Evolutionary conservation across 768 basidiomycete species (phyloP).

Genomic region (Trametopsis cervina): DNA sequence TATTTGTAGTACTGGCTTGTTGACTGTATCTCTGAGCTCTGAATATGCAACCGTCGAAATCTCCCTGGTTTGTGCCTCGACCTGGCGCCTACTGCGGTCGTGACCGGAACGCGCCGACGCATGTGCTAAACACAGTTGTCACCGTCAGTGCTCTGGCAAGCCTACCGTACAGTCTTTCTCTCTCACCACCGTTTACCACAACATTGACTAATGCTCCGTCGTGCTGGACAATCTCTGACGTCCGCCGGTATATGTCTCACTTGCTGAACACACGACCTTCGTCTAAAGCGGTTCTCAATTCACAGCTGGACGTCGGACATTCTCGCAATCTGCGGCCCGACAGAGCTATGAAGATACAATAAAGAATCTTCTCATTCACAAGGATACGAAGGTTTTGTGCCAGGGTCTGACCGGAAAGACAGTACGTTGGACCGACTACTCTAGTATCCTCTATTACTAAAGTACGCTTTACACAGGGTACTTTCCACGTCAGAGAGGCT

Average conservation of each 20-base stretch:
- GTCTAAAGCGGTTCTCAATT: neutral
- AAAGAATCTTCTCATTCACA: constrained; percentile 85
- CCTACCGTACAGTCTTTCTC: constrained; percentile 4
- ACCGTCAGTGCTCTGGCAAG: neutral
- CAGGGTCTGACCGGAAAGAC: constrained; percentile 97
- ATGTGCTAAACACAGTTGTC: neutral
- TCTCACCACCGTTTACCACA: constrained; percentile 2
- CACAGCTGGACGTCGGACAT: constrained; percentile 66
- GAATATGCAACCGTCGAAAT: neutral
- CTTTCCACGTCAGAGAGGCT: constrained; percentile 94
- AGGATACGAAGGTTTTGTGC: constrained; percentile 89
- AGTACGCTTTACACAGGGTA: constrained; percentile 86
- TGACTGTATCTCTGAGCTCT: neutral
- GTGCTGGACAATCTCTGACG: constrained; percentile 50
- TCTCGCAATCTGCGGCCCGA: constrained; percentile 71
- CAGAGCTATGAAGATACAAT: constrained; percentile 84
- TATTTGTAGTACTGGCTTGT: neutral
- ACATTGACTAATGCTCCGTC: constrained; percentile 44
- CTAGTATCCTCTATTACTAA: constrained; percentile 97
- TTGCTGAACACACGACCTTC: too few species aligned
- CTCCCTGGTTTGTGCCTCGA: too few species aligned
- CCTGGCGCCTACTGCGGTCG: too few species aligned
- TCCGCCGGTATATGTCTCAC: constrained; percentile 36
- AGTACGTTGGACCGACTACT: constrained; percentile 62
- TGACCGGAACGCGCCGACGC: neutral